Evolutionary conservation across 257 asterid genomes (phyloP).

Genomic region (Nicotiana noctiflora): DNA sequence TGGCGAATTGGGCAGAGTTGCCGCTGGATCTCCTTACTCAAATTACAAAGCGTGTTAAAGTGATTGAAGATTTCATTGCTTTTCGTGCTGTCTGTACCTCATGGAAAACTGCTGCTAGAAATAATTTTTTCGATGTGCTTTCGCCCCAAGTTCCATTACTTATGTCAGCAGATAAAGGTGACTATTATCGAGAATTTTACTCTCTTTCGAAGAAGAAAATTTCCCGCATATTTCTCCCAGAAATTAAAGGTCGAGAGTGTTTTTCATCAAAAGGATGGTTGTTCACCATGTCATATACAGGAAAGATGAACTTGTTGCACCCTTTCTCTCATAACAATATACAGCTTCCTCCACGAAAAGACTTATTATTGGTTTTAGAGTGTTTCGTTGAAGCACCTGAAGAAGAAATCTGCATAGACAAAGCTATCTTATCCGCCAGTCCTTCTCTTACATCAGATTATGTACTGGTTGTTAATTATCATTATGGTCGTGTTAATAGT

Average conservation of each 20-base stretch:
- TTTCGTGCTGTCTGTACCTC: background rate
- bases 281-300: background rate
- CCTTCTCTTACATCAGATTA: background rate
- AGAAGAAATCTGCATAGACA: background rate
- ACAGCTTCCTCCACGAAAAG: background rate
- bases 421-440: background rate
- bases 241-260: background rate
- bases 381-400: background rate
- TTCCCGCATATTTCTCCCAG: background rate
- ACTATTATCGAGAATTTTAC: background rate
- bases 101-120: background rate
- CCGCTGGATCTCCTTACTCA: background rate
- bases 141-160: background rate
- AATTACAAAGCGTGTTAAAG: background rate
- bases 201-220: background rate
- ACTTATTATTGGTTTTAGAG: no score
- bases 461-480: background rate
- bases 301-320: background rate
- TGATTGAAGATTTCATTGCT: background rate
- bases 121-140: background rate
- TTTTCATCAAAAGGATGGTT: background rate
- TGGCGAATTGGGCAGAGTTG: background rate
- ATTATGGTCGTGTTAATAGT: background rate
- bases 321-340: background rate
- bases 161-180: background rate